Base-by-base conservation (phyloP, 176 grass and related monocot species). In the Aegilops umbellulata region DNA sequence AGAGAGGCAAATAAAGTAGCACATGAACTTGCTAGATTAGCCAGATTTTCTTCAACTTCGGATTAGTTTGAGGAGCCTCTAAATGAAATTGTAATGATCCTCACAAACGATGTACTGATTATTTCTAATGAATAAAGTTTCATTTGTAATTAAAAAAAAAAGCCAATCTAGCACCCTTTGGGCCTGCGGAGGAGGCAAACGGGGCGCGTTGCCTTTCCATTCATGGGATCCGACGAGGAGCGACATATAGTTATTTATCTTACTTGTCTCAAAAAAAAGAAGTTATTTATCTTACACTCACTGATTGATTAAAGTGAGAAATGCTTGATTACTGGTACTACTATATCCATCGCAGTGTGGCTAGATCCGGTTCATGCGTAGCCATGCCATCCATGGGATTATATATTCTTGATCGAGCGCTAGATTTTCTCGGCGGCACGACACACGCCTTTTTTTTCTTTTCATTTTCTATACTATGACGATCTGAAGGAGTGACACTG, bases 391-490 rank as follows among this genome's bases (percentile, higher is more conserved):
- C 15, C 8, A 69, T 69, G 31, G 4, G 27, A 35, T 68, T 32
- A 9, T 65, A 22, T 73, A 44, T 44, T 10, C 22, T 24, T 2
- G 36, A 70, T 72, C 36, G 36, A 39, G 22, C 69, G 4, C 77
- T 30, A 6, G 85, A 82, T 82, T 82, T 82, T 11, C 22, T 8
- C 22, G 26, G 70, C 62, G 79, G 70, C 79, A 29, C 60, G 69
- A 72, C 44, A 62, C 79, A 69, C 31, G 61, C 79, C 44, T 65
- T 31, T n/a, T 31, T 55, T 0, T 41, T 6, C 7, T 15, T 32
- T 24, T 10, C 5, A n/a, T n/a, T n/a, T n/a, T 3, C 10, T 13
- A 39, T 16, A 10, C 23, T n/a, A 11, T 11, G 30, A 69, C 2
- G 67, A 70, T 10, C 20, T 17, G 36, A 69, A 71, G 68, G 68